These are phyloP conservation scores for Linnemannia hyalina DNA, from an alignment of 192 early-diverging fungal genomes.

Conservation along the genomic window DNA sequence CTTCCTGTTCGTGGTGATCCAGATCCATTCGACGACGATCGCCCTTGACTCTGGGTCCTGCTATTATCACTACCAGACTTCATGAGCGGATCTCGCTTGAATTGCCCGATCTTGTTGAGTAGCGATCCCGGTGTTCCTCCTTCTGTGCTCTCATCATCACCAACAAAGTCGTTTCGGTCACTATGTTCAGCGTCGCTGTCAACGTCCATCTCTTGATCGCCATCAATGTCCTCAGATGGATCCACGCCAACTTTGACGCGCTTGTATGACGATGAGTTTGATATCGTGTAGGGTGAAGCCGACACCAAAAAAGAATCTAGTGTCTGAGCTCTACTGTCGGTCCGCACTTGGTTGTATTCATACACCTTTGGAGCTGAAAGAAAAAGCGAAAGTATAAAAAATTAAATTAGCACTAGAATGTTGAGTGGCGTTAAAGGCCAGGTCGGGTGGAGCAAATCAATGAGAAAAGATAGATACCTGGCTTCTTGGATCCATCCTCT, in stretches of 20 bases:
- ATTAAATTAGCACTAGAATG: neutral
- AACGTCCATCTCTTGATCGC: conserved; percentile 29
- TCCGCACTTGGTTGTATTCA: conserved; percentile 87
- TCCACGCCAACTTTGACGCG: conserved; percentile 27
- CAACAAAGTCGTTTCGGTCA: conserved; percentile 2
- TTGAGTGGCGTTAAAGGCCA: neutral
- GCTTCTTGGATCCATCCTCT: conserved; percentile 28
- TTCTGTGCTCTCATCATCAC: neutral
- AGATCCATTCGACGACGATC: conserved; percentile 2
- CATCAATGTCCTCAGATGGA: neutral
- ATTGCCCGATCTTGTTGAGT: conserved; percentile 32
- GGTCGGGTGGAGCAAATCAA: neutral
- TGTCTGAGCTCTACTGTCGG: conserved; percentile 84
- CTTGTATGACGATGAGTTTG: conserved; percentile 18
- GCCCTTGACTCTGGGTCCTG: neutral
- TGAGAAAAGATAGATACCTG: conserved; percentile 3
- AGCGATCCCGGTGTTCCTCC: conserved; percentile 8
- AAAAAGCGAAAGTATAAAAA: neutral
- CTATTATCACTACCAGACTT: neutral
- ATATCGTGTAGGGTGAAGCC: conserved; percentile 16
- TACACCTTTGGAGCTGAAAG: conserved; percentile 57
- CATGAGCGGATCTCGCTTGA: conserved; percentile 9
- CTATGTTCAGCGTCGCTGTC: neutral
- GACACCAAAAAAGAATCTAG: conserved; percentile 75
- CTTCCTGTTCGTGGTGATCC: neutral